phyloP scores from a whole-genome alignment of 2,329 filamentous ascomycete species.

The Cladophialophora exuberans region DNA sequence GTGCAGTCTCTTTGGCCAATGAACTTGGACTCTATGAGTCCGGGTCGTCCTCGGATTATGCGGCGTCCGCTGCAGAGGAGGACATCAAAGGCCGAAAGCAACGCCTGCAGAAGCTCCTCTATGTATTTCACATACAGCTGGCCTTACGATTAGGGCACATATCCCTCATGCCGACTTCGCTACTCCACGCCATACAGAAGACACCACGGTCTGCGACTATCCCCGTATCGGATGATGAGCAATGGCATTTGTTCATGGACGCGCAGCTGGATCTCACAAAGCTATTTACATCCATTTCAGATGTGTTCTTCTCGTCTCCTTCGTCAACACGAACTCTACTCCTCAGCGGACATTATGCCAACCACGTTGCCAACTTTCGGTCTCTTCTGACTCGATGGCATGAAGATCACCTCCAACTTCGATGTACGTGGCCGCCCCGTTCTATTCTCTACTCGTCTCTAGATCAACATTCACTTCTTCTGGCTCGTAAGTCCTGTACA shows the following conservation, averaged over 20 bases:
- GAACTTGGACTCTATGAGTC: slow-evolving; percentile 57
- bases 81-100: slow-evolving; percentile 35
- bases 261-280: slow-evolving; percentile 55
- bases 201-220: slow-evolving; percentile 45
- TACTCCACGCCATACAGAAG: slow-evolving; percentile 39
- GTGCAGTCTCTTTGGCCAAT: slow-evolving; percentile 15
- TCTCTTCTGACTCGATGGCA: slow-evolving; percentile 46
- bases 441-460: not conserved
- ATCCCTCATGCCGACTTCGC: slow-evolving; percentile 54
- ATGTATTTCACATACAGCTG: slow-evolving; percentile 56
- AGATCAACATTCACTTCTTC: not conserved
- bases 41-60: not conserved
- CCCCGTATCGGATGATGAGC: slow-evolving; percentile 46
- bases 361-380: slow-evolving; percentile 51
- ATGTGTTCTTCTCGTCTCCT: slow-evolving; percentile 56
- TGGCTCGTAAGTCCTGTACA: slow-evolving; percentile 30
- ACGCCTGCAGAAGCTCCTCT: slow-evolving; percentile 35
- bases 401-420: slow-evolving; percentile 15
- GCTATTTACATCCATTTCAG: slow-evolving; percentile 55
- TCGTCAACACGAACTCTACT: slow-evolving; percentile 45
- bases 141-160: slow-evolving; percentile 56
- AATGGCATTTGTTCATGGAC: slow-evolving; percentile 50
- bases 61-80: not conserved
- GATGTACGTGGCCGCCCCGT: not conserved
- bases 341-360: slow-evolving; percentile 55